phyloP scores from a whole-genome alignment of 2,329 filamentous ascomycete genomes.

The Chaetomiaceae sp. region DNA sequence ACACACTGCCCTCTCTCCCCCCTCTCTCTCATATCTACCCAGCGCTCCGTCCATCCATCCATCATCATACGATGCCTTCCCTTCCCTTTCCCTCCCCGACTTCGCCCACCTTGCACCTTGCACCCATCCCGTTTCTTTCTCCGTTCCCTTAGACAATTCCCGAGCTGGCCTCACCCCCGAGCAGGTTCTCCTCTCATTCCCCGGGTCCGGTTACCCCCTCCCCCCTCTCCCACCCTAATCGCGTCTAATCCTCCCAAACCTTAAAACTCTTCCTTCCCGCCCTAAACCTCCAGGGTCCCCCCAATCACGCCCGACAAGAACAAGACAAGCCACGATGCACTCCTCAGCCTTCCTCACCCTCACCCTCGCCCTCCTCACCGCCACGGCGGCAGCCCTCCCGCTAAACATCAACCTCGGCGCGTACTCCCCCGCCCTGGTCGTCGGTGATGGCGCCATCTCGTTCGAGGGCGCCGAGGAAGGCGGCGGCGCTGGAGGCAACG shows the following conservation, averaged over 20 bases:
- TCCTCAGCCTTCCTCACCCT: background rate
- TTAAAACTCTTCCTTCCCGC: too few species aligned
- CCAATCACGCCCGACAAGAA: too few species aligned
- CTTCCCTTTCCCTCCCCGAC: too few species aligned
- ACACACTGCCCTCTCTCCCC: too few species aligned
- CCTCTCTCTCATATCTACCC: too few species aligned
- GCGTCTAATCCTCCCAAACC: too few species aligned
- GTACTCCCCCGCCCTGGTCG: conserved; percentile 48
- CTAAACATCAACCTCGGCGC: conserved; percentile 51
- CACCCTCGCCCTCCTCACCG: conserved; percentile 1
- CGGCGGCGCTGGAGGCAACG: conserved; percentile 34
- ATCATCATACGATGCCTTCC: too few species aligned
- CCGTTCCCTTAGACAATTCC: background rate
- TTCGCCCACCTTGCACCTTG: too few species aligned
- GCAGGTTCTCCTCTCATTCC: background rate
- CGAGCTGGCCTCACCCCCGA: background rate
- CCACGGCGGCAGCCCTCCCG: conserved; percentile 35
- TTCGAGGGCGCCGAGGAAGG: conserved; percentile 37
- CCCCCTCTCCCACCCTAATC: background rate
- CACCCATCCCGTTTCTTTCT: too few species aligned
- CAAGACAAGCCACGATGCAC: background rate
- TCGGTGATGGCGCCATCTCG: conserved; percentile 51
- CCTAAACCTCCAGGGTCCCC: background rate
- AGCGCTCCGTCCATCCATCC: too few species aligned
- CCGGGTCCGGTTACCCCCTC: conserved; percentile 2